Evolutionary conservation across 441 rosid genomes (phyloP), one percentile per base, ranked within the genome.

Genomic region (Codiaeum variegatum): DNA sequence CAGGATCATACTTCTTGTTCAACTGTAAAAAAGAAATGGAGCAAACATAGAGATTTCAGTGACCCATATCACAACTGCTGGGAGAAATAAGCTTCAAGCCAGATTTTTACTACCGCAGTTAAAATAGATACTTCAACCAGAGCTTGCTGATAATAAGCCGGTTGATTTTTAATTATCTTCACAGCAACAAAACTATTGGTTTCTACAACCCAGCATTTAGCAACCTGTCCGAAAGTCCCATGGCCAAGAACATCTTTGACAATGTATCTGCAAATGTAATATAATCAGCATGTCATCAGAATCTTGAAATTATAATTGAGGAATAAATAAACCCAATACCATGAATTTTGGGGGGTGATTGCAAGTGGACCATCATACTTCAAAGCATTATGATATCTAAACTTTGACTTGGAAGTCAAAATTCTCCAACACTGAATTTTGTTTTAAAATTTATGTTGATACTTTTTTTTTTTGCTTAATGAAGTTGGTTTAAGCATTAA

Each of bases 181-280:
- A 96, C 89, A 72, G 99, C 99, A 64, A 90, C 93, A 84, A 86
- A 91, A 83, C 87, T 76, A 78, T 85, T 79, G 18, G 86, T 83
- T 77, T 90, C 97, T 38, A 89, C 83, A 70, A 90, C 91, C 98
- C 89, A 92, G 86, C 99, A 96, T 83, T 94, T 96, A 56, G 96
- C 98, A 88, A 96, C 99, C 84, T 96, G 99, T 65, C 99, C 99
- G 78, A 96, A 96, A 70, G 98, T 96, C 74, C 99, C 99, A 77
- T 96, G 99, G 79, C 99, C 99, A 79, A 96, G 99, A 76, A 93
- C 91, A 83, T 96, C 99, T 86, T 94, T 93, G 86, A 96, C 98
- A 69, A 94, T 75, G 81, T 96, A 94, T 83, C 99, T 96, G 88
- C 78, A 82, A 73, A 80, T 66, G 36, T 73, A 24, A 56, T 21